Evolutionary conservation across 192 early-diverging fungal species (phyloP).

Genomic region (Coemansia sp.): DNA sequence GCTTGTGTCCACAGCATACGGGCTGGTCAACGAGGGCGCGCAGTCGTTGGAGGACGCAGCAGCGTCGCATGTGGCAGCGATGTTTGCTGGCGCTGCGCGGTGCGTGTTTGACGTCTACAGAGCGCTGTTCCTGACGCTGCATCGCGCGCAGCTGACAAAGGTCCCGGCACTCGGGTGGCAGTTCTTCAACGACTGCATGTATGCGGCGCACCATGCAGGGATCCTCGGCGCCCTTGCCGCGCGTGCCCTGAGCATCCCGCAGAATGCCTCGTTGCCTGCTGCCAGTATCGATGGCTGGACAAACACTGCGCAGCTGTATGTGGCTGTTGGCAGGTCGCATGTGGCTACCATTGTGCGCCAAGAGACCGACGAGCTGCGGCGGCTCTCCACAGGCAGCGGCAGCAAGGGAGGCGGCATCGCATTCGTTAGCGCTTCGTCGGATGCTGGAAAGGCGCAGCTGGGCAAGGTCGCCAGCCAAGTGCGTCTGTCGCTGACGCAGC

Average conservation of each 20-base stretch:
- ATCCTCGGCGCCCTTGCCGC: slow-evolving; percentile 3
- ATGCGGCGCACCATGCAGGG: slow-evolving; percentile 39
- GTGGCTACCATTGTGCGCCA: slow-evolving; percentile 4
- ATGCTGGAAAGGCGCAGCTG: slow-evolving; percentile 2
- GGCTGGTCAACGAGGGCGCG: slow-evolving; percentile 16
- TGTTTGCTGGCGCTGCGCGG: slow-evolving; percentile 6
- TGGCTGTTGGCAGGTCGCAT: slow-evolving; percentile 7
- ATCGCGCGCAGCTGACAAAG: slow-evolving; percentile 23
- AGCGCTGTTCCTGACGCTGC: slow-evolving; percentile 26
- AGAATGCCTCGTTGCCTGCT: neutral
- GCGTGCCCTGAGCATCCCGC: neutral
- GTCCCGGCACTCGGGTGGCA: slow-evolving; percentile 42
- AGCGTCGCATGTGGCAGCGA: neutral
- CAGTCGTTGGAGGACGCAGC: neutral
- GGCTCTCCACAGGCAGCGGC: slow-evolving; percentile 5
- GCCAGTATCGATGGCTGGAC: slow-evolving; percentile 8
- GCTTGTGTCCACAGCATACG: slow-evolving; percentile 14
- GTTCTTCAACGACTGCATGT: slow-evolving; percentile 47
- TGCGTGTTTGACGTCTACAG: slow-evolving; percentile 17
- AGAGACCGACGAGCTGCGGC: slow-evolving; percentile 17
- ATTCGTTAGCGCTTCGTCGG: slow-evolving; percentile 7
- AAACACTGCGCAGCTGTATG: slow-evolving; percentile 5
- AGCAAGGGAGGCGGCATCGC: slow-evolving; percentile 1
- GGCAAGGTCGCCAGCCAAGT: slow-evolving; percentile 14
- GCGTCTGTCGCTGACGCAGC: slow-evolving; percentile 16